Percentiles rank a stretch among this genome's conserved stretches.
These are phyloP conservation scores for Hypomontagnella submonticulosa DNA, from an alignment of 495 filamentous ascomycete genomes.

Conservation along the genomic window DNA sequence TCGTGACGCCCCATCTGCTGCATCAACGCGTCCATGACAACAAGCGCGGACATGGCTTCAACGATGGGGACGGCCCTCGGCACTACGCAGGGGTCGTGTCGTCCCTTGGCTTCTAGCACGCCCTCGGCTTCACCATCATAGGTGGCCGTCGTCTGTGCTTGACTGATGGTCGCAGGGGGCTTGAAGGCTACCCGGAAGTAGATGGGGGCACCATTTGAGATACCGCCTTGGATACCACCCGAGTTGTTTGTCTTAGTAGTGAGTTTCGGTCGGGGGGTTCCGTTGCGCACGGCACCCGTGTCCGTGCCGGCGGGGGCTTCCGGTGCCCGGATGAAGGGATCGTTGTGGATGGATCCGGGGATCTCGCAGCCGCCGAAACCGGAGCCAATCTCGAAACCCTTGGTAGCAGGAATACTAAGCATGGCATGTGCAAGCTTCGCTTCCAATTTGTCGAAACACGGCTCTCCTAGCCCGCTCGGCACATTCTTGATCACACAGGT, in stretches of 20 bases:
- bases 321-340: slow-evolving; percentile 75
- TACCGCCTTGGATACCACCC: slow-evolving; percentile 96
- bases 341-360: slow-evolving; percentile 92
- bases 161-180: slow-evolving; percentile 92
- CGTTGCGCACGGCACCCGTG: slow-evolving; percentile 51
- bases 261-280: slow-evolving; percentile 63
- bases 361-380: slow-evolving; percentile 91
- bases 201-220: slow-evolving; percentile 92
- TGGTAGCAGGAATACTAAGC: slow-evolving; percentile 96
- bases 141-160: slow-evolving; percentile 85
- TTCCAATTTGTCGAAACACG: slow-evolving; percentile 96
- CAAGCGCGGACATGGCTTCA: slow-evolving; percentile 92
- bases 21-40: slow-evolving; percentile 91
- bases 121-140: slow-evolving; percentile 79
- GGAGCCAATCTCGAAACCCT: slow-evolving; percentile 96
- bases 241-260: slow-evolving; percentile 96
- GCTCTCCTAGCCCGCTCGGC: slow-evolving; percentile 90
- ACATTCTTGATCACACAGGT: slow-evolving; percentile 95
- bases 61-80: slow-evolving; percentile 95
- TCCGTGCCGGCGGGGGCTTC: slow-evolving; percentile 54
- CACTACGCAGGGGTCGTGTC: slow-evolving; percentile 96
- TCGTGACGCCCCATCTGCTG: slow-evolving; percentile 80
- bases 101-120: slow-evolving; percentile 88
- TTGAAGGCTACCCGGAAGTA: slow-evolving; percentile 98
- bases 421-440: slow-evolving; percentile 94